phyloP scores from a whole-genome alignment of 441 rosid species.

The Raphanus hybrid region DNA sequence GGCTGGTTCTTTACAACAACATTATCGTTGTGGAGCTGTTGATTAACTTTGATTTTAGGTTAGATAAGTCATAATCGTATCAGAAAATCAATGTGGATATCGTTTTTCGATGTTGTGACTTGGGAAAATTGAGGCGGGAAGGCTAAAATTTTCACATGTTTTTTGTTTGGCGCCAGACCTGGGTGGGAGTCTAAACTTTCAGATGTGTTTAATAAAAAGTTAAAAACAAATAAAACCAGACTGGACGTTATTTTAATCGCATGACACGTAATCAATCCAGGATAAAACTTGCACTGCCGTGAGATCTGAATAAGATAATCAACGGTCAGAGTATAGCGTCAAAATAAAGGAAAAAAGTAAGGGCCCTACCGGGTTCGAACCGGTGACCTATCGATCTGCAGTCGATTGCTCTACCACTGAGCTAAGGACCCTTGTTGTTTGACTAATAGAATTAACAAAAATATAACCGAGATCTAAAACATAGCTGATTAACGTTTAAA shows the following conservation, averaged over 20 bases:
- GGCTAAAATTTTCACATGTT: too few species aligned
- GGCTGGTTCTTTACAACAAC: too few species aligned
- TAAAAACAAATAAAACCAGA: background rate
- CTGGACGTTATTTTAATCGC: background rate
- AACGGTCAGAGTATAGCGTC: background rate
- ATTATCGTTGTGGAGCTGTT: too few species aligned
- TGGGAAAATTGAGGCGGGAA: too few species aligned
- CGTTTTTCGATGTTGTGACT: too few species aligned
- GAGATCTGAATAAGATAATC: background rate
- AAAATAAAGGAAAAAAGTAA: background rate
- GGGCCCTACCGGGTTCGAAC: constrained; percentile 88
- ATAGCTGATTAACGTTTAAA: too few species aligned
- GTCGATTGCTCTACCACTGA: constrained; percentile 98
- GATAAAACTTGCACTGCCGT: background rate
- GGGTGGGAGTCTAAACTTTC: background rate
- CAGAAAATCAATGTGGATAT: too few species aligned
- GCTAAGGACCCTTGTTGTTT: constrained; percentile 64
- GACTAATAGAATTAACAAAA: background rate
- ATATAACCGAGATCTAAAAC: too few species aligned
- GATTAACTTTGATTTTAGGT: too few species aligned
- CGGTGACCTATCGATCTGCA: constrained; percentile 93
- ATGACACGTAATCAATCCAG: constrained; percentile 10
- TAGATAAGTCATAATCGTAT: too few species aligned
- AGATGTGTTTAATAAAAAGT: background rate
- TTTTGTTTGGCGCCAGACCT: background rate